phyloP scores from a whole-genome alignment of 805 yeast species.

The Ogataea degrootiae region DNA sequence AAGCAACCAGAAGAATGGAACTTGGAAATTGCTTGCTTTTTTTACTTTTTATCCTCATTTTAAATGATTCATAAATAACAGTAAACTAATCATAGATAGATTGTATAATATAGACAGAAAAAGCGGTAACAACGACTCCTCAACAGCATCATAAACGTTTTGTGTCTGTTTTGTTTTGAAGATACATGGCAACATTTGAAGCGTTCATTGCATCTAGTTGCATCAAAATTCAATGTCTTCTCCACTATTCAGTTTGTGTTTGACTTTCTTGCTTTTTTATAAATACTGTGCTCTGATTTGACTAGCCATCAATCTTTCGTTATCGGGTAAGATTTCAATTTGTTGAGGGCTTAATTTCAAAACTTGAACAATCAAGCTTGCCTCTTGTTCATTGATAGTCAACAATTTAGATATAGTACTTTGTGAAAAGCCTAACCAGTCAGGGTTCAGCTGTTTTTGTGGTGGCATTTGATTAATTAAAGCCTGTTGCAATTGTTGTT shows the following conservation, averaged over 20 bases:
- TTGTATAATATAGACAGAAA: no score
- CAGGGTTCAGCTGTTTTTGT: slow-evolving; percentile 25
- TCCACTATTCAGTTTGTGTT: background rate
- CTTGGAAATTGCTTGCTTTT: no score
- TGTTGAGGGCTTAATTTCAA: slow-evolving; percentile 46
- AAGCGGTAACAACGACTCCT: no score
- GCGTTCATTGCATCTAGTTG: background rate
- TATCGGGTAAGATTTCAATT: slow-evolving; percentile 43
- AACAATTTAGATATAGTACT: slow-evolving; percentile 46
- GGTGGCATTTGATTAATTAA: background rate
- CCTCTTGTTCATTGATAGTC: slow-evolving; percentile 52
- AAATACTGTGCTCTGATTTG: slow-evolving; percentile 52
- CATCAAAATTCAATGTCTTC: background rate
- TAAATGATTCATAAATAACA: no score
- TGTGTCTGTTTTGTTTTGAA: no score
- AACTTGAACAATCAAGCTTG: slow-evolving; percentile 51
- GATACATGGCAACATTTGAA: background rate
- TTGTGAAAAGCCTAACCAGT: slow-evolving; percentile 46
- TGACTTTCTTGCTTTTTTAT: slow-evolving; percentile 7
- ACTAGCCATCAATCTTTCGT: slow-evolving; percentile 51
- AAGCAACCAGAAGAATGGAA: no score
- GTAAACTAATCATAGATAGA: no score
- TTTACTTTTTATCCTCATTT: no score
- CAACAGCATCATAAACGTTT: no score
- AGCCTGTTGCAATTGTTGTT: slow-evolving; percentile 9